phyloP scores from a whole-genome alignment of 192 early-diverging fungal species.

The Coemansia sp. region DNA sequence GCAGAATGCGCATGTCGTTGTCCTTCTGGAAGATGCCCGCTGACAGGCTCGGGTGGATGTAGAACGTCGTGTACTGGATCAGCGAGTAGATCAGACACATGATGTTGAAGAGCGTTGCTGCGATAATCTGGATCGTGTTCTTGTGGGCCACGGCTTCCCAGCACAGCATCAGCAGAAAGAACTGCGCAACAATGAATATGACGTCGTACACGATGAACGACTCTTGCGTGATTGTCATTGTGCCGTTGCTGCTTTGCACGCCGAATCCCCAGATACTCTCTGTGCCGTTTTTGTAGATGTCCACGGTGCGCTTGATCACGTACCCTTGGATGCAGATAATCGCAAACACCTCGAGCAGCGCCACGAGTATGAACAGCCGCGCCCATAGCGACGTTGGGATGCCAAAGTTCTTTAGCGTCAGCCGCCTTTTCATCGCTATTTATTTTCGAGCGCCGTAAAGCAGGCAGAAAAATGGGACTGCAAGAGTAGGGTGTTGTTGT shows the following conservation, averaged over 20 bases:
- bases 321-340: conserved; percentile 54
- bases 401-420: conserved; percentile 44
- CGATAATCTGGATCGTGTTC: conserved; percentile 91
- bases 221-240: conserved; percentile 50
- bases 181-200: conserved; percentile 82
- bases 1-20: conserved; percentile 54
- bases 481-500: neutral
- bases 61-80: conserved; percentile 58
- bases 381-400: conserved; percentile 55
- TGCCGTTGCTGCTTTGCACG: conserved; percentile 34
- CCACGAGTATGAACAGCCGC: conserved; percentile 46
- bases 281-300: conserved; percentile 52
- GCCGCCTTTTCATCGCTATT: conserved; percentile 12
- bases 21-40: conserved; percentile 55
- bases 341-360: conserved; percentile 51
- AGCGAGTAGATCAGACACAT: conserved; percentile 59
- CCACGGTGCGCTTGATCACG: conserved; percentile 51
- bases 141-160: conserved; percentile 90
- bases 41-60: conserved; percentile 46
- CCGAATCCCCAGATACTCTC: conserved; percentile 55
- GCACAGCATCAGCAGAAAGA: conserved; percentile 80
- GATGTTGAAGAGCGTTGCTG: conserved; percentile 61
- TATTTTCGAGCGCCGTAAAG: too few relatives aligned
- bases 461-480: too few relatives aligned
- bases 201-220: conserved; percentile 76